Conservation (phyloP, 495 filamentous ascomycete genomes). For the Xylaria grammica region DNA sequence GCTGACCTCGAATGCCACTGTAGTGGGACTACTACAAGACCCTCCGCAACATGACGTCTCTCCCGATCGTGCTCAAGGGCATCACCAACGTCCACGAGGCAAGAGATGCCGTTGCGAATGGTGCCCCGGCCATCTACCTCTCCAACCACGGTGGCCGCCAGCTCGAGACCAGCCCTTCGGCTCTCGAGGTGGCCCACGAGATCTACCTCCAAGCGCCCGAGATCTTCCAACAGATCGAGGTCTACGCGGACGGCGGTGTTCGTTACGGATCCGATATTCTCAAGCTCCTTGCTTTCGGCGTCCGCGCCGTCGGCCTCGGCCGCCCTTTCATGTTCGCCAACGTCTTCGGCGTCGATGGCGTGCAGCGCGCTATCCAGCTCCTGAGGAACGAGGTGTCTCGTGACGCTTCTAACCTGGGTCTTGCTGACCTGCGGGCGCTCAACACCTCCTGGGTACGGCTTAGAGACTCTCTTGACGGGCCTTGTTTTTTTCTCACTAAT, state of each 20-base stretch:
- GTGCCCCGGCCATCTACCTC: slow-evolving; percentile 36
- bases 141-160: slow-evolving; percentile 52
- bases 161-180: slow-evolving; percentile 41
- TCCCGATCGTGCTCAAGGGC: slow-evolving; percentile 49
- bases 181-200: slow-evolving; percentile 46
- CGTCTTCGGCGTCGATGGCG: slow-evolving; percentile 45
- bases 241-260: slow-evolving; percentile 52
- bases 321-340: slow-evolving; percentile 51
- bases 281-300: slow-evolving; percentile 51
- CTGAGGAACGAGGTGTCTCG: slow-evolving; percentile 42
- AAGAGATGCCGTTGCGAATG: slow-evolving; percentile 35
- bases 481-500: background rate
- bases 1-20: background rate
- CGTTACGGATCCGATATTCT: slow-evolving; percentile 51
- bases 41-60: slow-evolving; percentile 37
- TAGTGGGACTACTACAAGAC: slow-evolving; percentile 9
- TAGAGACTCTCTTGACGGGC: background rate
- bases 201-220: slow-evolving; percentile 41
- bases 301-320: slow-evolving; percentile 50
- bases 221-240: slow-evolving; percentile 48
- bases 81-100: slow-evolving; percentile 39
- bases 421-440: slow-evolving; percentile 39
- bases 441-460: slow-evolving; percentile 12
- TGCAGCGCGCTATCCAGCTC: slow-evolving; percentile 39
- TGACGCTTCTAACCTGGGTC: slow-evolving; percentile 46